Conservation (phyloP, 352 stramenopile species). For the Globisporangium heterothallicum region DNA sequence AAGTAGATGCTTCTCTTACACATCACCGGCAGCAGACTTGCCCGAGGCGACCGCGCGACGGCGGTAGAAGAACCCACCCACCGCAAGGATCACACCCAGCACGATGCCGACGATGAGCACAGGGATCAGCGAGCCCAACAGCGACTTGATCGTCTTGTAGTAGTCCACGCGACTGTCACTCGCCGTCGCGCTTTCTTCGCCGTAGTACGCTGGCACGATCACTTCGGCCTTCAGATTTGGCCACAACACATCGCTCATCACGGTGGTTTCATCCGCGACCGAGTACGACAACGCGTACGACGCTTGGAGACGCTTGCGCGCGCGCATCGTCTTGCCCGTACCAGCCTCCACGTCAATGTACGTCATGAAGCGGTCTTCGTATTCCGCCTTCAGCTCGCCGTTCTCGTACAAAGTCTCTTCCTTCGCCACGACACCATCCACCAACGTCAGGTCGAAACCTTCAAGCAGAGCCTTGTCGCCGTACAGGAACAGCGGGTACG, state of each 20-base stretch:
- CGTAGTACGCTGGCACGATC: constrained; percentile 55
- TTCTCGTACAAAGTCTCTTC: constrained; percentile 37
- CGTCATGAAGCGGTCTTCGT: constrained; percentile 51
- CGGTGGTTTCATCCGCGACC: constrained; percentile 20
- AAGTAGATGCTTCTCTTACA: no score
- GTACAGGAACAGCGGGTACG: constrained; percentile 56
- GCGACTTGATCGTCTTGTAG: constrained; percentile 46
- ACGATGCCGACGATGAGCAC: constrained; percentile 56
- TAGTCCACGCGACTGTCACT: constrained; percentile 30
- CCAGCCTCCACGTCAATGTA: constrained; percentile 58
- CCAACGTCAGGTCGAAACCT: constrained; percentile 46
- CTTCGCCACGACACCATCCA: constrained; percentile 30
- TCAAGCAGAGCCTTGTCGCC: constrained; percentile 40
- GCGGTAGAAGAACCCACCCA: constrained; percentile 42
- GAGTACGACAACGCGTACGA: constrained; percentile 49
- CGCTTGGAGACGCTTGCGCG: constrained; percentile 60
- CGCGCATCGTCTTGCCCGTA: constrained; percentile 67
- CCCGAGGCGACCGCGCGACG: constrained; percentile 15
- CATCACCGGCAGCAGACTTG: constrained; percentile 14
- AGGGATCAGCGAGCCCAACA: constrained; percentile 54
- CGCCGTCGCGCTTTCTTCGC: constrained; percentile 42
- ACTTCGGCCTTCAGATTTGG: constrained; percentile 46
- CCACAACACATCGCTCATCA: constrained; percentile 63
- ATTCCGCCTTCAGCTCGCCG: constrained; percentile 37
- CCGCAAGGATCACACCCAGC: constrained; percentile 30